Percentiles rank a stretch among this genome's conserved stretches.
These are phyloP conservation scores for Clonostachys byssicola DNA, from an alignment of 2,329 filamentous ascomycete genomes.

Conservation along the genomic window DNA sequence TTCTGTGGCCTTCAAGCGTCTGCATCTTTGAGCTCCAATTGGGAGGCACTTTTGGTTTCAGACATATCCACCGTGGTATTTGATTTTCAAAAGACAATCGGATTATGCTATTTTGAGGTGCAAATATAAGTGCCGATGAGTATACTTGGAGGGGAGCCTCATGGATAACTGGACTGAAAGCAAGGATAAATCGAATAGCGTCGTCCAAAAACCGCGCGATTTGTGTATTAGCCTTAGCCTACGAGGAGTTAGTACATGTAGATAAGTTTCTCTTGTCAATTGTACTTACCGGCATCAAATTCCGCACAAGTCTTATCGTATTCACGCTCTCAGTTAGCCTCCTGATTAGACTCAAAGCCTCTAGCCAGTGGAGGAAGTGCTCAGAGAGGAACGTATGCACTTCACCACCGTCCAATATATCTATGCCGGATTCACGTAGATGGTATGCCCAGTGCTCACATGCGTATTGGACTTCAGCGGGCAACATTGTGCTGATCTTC, in stretches of 20 bases:
- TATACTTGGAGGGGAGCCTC: conserved; percentile 16
- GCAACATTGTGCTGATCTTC: conserved; percentile 7
- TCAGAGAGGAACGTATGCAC: conserved; percentile 20
- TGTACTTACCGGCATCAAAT: too few relatives aligned
- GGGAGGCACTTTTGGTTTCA: conserved; percentile 1
- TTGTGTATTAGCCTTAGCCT: too few relatives aligned
- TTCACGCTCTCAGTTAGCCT: conserved; percentile 1
- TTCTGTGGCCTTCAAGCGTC: conserved; percentile 4
- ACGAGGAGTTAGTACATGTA: neutral
- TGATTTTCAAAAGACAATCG: conserved; percentile 4
- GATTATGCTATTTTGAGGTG: conserved; percentile 9
- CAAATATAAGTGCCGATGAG: conserved; percentile 13
- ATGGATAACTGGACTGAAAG: conserved; percentile 4
- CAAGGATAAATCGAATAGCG: conserved; percentile 8
- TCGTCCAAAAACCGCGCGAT: conserved; percentile 2
- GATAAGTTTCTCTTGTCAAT: neutral
- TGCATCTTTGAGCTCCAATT: conserved; percentile 1
- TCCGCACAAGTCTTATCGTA: neutral
- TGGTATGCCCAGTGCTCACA: conserved; percentile 31
- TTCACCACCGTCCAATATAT: too few relatives aligned
- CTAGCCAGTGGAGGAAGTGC: conserved; percentile 35
- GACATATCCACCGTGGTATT: conserved; percentile 9
- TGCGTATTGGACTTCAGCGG: conserved; percentile 29
- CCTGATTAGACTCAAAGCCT: conserved; percentile 27
- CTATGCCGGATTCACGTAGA: conserved; percentile 2